These are phyloP conservation scores for Isabelozyma rhagii DNA, from an alignment of 805 yeast genomes.

Conservation along the genomic window DNA sequence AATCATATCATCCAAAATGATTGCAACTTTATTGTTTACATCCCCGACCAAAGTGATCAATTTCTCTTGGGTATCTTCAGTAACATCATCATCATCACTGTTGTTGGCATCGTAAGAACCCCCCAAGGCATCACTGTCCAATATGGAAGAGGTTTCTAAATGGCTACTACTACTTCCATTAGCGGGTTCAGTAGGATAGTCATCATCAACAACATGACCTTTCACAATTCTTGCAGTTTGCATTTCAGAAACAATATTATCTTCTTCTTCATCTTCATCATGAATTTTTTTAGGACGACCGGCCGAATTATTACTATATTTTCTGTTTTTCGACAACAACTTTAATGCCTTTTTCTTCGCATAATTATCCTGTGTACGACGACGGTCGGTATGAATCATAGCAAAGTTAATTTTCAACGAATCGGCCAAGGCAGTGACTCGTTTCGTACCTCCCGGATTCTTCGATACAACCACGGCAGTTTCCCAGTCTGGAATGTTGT, in stretches of 20 bases:
- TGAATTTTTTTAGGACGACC: slow-evolving; percentile 21
- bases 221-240: slow-evolving; percentile 95
- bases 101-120: slow-evolving; percentile 72
- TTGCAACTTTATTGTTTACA: slow-evolving; percentile 87
- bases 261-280: slow-evolving; percentile 60
- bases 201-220: slow-evolving; percentile 96
- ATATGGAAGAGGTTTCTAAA: slow-evolving; percentile 10
- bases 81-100: slow-evolving; percentile 80
- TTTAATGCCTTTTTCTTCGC: slow-evolving; percentile 46
- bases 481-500: slow-evolving; percentile 79
- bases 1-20: slow-evolving; percentile 94
- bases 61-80: slow-evolving; percentile 64
- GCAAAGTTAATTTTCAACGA: slow-evolving; percentile 93
- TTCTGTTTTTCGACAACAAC: slow-evolving; percentile 24
- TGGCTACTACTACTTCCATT: slow-evolving; percentile 4
- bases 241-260: slow-evolving; percentile 71
- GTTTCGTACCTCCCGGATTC: slow-evolving; percentile 97
- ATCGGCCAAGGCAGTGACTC: slow-evolving; percentile 98
- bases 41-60: slow-evolving; percentile 95
- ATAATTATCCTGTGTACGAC: slow-evolving; percentile 74
- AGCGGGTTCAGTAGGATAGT: slow-evolving; percentile 36
- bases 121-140: slow-evolving; percentile 61
- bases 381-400: slow-evolving; percentile 97
- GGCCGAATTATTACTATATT: slow-evolving; percentile 1
- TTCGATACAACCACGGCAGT: slow-evolving; percentile 96